phyloP scores from a whole-genome alignment of 495 filamentous ascomycete species.

The Penicillium silybi region DNA sequence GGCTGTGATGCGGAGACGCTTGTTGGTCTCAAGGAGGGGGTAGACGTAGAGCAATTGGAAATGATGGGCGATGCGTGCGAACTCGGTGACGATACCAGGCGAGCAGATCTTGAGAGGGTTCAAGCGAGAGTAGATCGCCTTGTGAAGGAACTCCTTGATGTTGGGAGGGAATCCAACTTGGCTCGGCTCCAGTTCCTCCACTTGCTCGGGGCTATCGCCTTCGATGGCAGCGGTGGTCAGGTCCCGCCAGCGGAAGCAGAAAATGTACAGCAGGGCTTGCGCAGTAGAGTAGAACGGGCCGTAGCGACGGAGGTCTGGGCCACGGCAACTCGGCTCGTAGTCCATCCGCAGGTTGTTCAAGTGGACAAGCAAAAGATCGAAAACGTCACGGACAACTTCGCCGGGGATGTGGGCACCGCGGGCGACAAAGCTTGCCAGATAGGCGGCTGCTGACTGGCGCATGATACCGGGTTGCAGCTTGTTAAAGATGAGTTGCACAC shows the following conservation, averaged over 20 bases:
- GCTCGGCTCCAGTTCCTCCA: constrained; percentile 52
- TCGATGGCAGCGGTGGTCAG: constrained; percentile 58
- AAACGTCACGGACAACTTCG: constrained; percentile 72
- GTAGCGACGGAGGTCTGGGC: constrained; percentile 80
- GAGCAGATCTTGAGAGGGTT: constrained; percentile 97
- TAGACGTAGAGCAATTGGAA: constrained; percentile 85
- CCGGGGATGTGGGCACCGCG: constrained; percentile 74
- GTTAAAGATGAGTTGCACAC: constrained; percentile 65
- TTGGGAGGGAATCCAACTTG: constrained; percentile 71
- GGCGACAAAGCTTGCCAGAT: constrained; percentile 88
- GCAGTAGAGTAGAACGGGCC: constrained; percentile 79
- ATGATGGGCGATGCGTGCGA: constrained; percentile 79
- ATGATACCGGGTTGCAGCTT: constrained; percentile 59
- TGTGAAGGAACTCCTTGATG: constrained; percentile 66
- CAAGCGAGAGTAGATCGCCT: constrained; percentile 76
- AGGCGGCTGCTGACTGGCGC: constrained; percentile 82
- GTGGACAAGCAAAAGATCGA: constrained; percentile 67
- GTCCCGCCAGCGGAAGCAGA: constrained; percentile 97
- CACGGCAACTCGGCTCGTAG: constrained; percentile 65
- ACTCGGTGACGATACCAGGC: constrained; percentile 84
- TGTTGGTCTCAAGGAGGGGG: constrained; percentile 85
- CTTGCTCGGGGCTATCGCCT: constrained; percentile 46
- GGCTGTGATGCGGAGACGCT: constrained; percentile 68
- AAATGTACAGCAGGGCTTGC: constrained; percentile 91
- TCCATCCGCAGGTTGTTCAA: constrained; percentile 62